phyloP scores from a whole-genome alignment of 148 eudicot genomes.

The Arctostaphylos glauca region DNA sequence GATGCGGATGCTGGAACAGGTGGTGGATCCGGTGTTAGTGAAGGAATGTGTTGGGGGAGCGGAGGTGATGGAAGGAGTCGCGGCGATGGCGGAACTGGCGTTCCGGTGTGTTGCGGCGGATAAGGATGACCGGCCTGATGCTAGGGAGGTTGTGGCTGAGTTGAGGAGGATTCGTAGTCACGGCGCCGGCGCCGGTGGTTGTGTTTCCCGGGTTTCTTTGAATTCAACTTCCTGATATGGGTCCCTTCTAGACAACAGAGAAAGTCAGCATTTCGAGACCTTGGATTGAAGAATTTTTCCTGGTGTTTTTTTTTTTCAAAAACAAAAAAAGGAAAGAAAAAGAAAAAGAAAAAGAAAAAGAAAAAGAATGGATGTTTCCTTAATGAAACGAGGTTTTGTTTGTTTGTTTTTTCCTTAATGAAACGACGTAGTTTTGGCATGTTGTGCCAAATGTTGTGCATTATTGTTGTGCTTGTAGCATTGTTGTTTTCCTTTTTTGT shows the following conservation, averaged over 20 bases:
- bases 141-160: constrained; percentile 77
- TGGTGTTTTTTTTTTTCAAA: too few relatives aligned
- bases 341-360: too few relatives aligned
- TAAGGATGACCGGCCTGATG: constrained; percentile 90
- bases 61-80: constrained; percentile 55
- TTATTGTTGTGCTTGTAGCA: too few relatives aligned
- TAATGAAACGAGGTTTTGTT: too few relatives aligned
- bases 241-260: constrained; percentile 20
- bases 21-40: constrained; percentile 64
- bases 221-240: constrained; percentile 52
- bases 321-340: too few relatives aligned
- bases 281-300: background rate
- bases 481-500: background rate
- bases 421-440: too few relatives aligned
- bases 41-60: constrained; percentile 19
- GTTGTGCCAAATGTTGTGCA: too few relatives aligned
- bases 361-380: too few relatives aligned
- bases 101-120: constrained; percentile 82
- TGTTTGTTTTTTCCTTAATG: too few relatives aligned
- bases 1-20: constrained; percentile 46
- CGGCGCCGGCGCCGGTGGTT: background rate
- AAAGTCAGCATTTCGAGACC: background rate
- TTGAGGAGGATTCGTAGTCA: constrained; percentile 56
- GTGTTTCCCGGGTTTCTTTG: constrained; percentile 22
- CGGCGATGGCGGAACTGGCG: constrained; percentile 81